These are phyloP conservation scores for Aspergillus biplanus DNA, from an alignment of 495 filamentous ascomycete species.

Conservation along the genomic window DNA sequence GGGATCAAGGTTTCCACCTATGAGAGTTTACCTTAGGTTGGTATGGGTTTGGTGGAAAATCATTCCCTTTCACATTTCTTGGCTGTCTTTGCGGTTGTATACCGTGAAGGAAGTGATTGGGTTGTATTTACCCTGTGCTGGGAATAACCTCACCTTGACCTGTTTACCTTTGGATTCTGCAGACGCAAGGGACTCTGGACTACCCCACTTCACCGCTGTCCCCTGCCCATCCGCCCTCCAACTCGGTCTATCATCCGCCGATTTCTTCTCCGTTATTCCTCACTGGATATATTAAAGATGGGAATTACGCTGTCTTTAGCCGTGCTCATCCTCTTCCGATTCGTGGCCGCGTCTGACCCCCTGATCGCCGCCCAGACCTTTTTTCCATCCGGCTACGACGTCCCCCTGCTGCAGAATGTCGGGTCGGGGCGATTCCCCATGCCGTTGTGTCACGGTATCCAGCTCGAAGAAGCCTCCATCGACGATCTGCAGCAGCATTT, in stretches of 20 bases:
- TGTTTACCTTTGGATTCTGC: not conserved
- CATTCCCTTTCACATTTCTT: too few relatives aligned
- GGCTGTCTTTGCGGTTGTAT: too few relatives aligned
- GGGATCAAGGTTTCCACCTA: constrained; percentile 10
- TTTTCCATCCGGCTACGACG: constrained; percentile 43
- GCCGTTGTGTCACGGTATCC: constrained; percentile 61
- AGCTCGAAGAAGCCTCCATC: constrained; percentile 65
- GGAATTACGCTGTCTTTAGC: not conserved
- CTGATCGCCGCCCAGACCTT: constrained; percentile 36
- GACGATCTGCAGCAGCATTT: constrained; percentile 56
- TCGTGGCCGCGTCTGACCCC: constrained; percentile 4
- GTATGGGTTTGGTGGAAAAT: too few relatives aligned
- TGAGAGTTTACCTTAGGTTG: not conserved
- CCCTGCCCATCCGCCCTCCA: not conserved
- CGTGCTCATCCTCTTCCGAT: not conserved
- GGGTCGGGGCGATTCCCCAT: constrained; percentile 56
- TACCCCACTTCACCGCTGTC: not conserved
- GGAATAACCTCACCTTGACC: not conserved
- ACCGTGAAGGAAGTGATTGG: too few relatives aligned
- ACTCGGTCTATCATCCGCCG: not conserved
- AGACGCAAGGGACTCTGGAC: too few relatives aligned
- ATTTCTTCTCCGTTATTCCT: too few relatives aligned
- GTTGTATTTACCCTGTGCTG: too few relatives aligned
- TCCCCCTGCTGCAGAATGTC: constrained; percentile 39
- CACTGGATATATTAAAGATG: too few relatives aligned